These are phyloP conservation scores for Picochlorum sp. DNA, from an alignment of 139 green algal genomes.

Conservation along the genomic window DNA sequence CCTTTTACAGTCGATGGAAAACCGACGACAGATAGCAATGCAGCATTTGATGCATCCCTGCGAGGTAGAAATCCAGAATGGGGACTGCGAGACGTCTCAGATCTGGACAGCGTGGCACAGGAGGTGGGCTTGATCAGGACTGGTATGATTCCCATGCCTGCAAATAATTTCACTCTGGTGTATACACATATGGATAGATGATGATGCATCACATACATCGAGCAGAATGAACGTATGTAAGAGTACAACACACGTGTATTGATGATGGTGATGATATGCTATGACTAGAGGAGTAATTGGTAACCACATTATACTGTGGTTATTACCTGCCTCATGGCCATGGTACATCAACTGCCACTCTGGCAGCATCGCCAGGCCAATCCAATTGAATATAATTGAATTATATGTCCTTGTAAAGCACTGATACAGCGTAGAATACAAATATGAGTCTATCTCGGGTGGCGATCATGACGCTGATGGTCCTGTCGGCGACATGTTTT, in stretches of 20 bases:
- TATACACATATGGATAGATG: constrained; percentile 9
- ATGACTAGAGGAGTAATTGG: no score
- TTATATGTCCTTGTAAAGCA: no score
- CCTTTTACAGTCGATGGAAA: constrained; percentile 37
- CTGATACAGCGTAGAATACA: no score
- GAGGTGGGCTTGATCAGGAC: constrained; percentile 23
- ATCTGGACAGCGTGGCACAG: constrained; percentile 20
- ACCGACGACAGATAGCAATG: constrained; percentile 39
- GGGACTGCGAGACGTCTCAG: constrained; percentile 48
- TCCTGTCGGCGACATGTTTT: not conserved
- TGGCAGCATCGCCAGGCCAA: no score
- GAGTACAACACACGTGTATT: no score
- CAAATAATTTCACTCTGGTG: constrained; percentile 51
- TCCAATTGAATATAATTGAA: no score
- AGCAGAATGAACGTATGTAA: not conserved
- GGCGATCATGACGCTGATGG: not conserved
- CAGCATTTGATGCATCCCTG: constrained; percentile 41
- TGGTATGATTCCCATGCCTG: constrained; percentile 37
- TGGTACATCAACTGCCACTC: no score
- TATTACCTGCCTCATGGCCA: no score
- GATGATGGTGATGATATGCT: no score
- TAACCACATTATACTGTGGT: no score
- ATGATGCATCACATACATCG: no score
- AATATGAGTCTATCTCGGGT: no score
- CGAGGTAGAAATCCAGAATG: constrained; percentile 28